Base-by-base conservation (phyloP, 805 yeast species). In the Saccharomycopsis guyanensis region DNA sequence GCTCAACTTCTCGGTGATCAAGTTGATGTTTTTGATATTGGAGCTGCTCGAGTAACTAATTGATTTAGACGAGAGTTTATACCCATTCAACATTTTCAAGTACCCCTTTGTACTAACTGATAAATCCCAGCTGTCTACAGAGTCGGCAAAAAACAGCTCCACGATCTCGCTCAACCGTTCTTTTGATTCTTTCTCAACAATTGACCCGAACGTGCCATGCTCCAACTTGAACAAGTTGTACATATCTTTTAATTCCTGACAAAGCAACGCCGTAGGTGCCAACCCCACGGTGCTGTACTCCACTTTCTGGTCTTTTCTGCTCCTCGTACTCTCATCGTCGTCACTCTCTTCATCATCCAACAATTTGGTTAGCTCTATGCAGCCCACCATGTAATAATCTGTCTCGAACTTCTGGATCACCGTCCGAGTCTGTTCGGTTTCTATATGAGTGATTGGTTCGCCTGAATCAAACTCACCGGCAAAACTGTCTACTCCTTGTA, bases 401-500 rank as follows among this genome's bases (percentile, higher is more conserved):
- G 20, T 32, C 38, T 50, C 52, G n/a, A 47, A 42, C 3, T 40
- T 39, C 20, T 35, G 37, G 5, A 50, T 42, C 13, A 50, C 18
- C 16, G 43, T 47, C 34, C 51, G 38, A 10, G 49, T 47, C 22
- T 50, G 34, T 16, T 50, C 51, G 5, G 53, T 50, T 37, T 50
- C 51, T 18, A 50, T 40, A 22, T 32, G 34, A 7, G 39, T 15
- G 4, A 47, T 18, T 10, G 24, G 29, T 24, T 48, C 22, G 15
- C 45, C 34, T 5, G 33, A 24, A 15, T 45, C 38, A 33, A 50
- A 50, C 7, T 50, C 53, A 12, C 34, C 34, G 3, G 52, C 46
- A 45, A 50, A 50, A 37, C 38, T 47, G 8, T n/a, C 23, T 15
- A 50, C 44, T 16, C 52, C 53, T 36, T 47, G 51, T 20, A 50